These are phyloP conservation scores for Mycena galopus DNA, from an alignment of 768 basidiomycete genomes.

Conservation along the genomic window DNA sequence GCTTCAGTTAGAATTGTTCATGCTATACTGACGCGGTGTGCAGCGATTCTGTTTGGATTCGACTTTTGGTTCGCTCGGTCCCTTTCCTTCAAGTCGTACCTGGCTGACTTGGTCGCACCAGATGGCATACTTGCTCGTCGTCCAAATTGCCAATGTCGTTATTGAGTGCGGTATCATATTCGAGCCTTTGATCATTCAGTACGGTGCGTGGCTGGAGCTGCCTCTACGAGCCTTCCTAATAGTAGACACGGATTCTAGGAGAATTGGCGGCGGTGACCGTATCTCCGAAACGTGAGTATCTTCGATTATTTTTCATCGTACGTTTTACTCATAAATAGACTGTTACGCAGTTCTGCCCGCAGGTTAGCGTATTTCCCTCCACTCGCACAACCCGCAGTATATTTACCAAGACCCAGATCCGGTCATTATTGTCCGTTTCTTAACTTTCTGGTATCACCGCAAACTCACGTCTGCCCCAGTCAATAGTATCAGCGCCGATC, in stretches of 20 bases:
- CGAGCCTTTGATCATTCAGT: slow-evolving; percentile 25
- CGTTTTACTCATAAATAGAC: neutral
- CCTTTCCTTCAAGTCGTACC: neutral
- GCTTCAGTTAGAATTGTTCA: neutral
- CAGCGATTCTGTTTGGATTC: slow-evolving; percentile 20
- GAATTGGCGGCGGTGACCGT: neutral
- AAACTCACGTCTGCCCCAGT: neutral
- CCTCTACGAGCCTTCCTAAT: neutral
- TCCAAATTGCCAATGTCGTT: slow-evolving; percentile 15
- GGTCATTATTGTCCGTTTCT: slow-evolving; percentile 17
- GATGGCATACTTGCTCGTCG: slow-evolving; percentile 31
- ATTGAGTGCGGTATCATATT: slow-evolving; percentile 26
- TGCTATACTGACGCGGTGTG: neutral
- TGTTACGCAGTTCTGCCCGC: slow-evolving; percentile 10
- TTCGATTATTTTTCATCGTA: neutral
- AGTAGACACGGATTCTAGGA: neutral
- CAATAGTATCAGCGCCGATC: slow-evolving; percentile 25
- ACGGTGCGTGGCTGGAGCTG: slow-evolving; percentile 1
- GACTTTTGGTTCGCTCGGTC: neutral
- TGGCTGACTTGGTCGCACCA: neutral
- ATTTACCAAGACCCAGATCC: slow-evolving; percentile 1
- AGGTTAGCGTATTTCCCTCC: neutral
- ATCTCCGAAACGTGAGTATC: neutral
- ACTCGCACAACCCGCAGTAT: neutral
- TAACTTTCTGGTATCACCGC: neutral